A percentile compares a stretch with the other conserved stretches of the same genome.
Evolutionary conservation across 768 basidiomycete genomes (phyloP).

Genomic region (Leccinellum albellum): DNA sequence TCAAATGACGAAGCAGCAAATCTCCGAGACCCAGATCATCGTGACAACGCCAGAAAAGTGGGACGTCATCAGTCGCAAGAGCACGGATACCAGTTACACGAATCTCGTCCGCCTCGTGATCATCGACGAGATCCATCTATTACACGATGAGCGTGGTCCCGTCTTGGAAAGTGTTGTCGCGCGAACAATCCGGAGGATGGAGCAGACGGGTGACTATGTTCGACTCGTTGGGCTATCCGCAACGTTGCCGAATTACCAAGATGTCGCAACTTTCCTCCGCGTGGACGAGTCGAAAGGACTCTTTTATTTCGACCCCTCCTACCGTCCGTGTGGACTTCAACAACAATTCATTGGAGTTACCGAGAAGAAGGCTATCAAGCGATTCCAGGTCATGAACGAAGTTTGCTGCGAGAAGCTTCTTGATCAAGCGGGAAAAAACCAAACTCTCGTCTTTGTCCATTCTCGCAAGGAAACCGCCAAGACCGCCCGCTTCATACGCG

Average conservation of each 20-base stretch:
- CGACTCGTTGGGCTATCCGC: constrained; percentile 94
- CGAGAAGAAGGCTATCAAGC: constrained; percentile 99
- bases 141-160: constrained; percentile 97
- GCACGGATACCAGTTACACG: constrained; percentile 93
- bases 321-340: constrained; percentile 90
- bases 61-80: constrained; percentile 99
- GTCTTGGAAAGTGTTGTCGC: constrained; percentile 91
- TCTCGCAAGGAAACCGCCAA: constrained; percentile 98
- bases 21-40: constrained; percentile 95
- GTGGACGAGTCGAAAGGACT: constrained; percentile 89
- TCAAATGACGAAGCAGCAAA: constrained; percentile 97
- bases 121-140: constrained; percentile 95
- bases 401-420: constrained; percentile 99
- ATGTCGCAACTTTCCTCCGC: constrained; percentile 95
- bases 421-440: constrained; percentile 86
- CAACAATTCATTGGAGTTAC: constrained; percentile 98
- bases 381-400: constrained; percentile 97
- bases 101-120: constrained; percentile 95
- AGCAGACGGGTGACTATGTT: constrained; percentile 90
- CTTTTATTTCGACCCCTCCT: constrained; percentile 95
- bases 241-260: constrained; percentile 97
- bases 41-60: constrained; percentile 99
- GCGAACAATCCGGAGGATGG: constrained; percentile 88
- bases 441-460: constrained; percentile 95
- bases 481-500: constrained; percentile 90